Conservation (phyloP, 345 rosid species). For the Sisymbrium irio region DNA sequence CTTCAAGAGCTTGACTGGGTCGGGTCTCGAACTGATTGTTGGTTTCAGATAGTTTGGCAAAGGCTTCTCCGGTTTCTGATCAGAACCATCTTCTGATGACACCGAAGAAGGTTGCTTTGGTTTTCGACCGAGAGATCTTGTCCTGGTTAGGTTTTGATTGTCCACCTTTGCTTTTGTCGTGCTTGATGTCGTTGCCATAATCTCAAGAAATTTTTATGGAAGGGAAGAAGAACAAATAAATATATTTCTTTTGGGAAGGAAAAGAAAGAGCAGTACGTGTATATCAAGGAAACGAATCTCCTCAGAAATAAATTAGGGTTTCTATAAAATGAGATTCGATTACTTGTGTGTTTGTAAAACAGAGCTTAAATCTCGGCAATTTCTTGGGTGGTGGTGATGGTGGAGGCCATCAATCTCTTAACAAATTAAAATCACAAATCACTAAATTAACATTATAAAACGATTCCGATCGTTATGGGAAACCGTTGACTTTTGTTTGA, state of each 20-base stretch:
- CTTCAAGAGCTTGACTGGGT: constrained; percentile 36
- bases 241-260: neutral
- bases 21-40: constrained; percentile 50
- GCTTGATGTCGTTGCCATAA: constrained; percentile 44
- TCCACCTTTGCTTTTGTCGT: constrained; percentile 24
- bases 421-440: constrained; percentile 8
- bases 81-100: constrained; percentile 30
- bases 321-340: constrained; percentile 22
- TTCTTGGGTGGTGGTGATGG: constrained; percentile 26
- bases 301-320: constrained; percentile 25
- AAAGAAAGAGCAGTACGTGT: constrained; percentile 21
- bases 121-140: constrained; percentile 22
- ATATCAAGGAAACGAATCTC: constrained; percentile 24
- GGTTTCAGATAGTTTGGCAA: constrained; percentile 65
- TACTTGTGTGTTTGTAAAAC: constrained; percentile 26
- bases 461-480: constrained; percentile 32
- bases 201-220: neutral
- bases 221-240: constrained; percentile 1
- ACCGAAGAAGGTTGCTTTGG: constrained; percentile 25
- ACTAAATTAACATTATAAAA: constrained; percentile 26
- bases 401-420: constrained; percentile 37
- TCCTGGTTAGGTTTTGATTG: constrained; percentile 40
- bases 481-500: constrained; percentile 35
- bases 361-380: constrained; percentile 35
- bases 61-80: constrained; percentile 35